Base-by-base conservation (phyloP, 1,139 yeast genomes). In the Pichia sp. region DNA sequence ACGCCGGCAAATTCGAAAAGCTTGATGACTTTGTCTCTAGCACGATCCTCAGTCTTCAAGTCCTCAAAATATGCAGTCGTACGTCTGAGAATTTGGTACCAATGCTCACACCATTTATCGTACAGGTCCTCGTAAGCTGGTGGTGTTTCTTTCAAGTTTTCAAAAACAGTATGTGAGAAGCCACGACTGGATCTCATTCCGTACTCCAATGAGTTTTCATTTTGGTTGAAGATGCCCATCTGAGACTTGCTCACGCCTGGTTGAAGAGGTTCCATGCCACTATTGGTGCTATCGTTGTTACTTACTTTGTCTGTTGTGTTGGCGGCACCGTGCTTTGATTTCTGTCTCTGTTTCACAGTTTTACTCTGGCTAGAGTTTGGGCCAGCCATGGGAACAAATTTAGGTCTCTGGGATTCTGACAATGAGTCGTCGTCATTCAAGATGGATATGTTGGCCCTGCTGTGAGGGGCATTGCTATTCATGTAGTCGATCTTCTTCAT, bases 71-170 rank as follows among this genome's bases (percentile, higher is more conserved):
- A 68, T 6, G 65, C 66, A 26, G 52, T 55, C n/a, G 66, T 56
- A 9, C 57, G 51, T 25, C 60, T 61, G 26, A 68, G 52, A 10
- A 61, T 60, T 16, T 61, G 61, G 50, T 64, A 62, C 71, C 71
- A 68, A 28, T 58, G 56, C n/a, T 64, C 63, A 49, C 66, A 65
- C 71, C 71, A 68, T 13, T 55, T 55, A 39, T 59, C 60, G 44
- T 63, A 57, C 1, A 65, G 55, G 25, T 59, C 62, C 19, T 63
- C 56, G n/a, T 63, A 61, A 25, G 64, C 58, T 4, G 71, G 70
- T 5, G 70, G 69, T 9, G 69, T 66, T 49, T 68, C 71, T 49
- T 65, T 66, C 23, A 67, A 53, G 25, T 61, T 66, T 63, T 55
- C 67, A 63, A 23, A 65, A 55, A 56, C 58, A 55, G 58, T 39